Conservation (phyloP, 164 flowering plant genomes). For the Magnolia kwangsiensis region DNA sequence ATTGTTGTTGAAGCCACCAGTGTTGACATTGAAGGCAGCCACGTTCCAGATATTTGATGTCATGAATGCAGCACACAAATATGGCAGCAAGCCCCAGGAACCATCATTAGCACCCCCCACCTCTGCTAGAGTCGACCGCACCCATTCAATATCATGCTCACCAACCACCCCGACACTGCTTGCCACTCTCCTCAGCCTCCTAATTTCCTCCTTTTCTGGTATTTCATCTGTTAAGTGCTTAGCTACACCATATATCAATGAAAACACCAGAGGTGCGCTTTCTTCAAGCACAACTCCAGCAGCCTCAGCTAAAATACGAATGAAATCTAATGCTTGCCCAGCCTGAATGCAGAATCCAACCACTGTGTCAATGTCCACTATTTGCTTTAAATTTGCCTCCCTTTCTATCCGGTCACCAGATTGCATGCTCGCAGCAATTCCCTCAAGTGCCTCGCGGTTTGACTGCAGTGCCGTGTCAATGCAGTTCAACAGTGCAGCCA, state of each 20-base stretch:
- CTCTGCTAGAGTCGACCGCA: conserved; percentile 72
- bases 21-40: conserved; percentile 78
- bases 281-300: conserved; percentile 79
- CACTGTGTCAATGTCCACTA: conserved; percentile 82
- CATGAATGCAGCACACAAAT: conserved; percentile 79
- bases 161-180: conserved; percentile 48
- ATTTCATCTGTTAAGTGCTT: conserved; percentile 75
- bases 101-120: conserved; percentile 85
- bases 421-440: conserved; percentile 70
- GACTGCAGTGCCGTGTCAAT: conserved; percentile 84
- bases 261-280: conserved; percentile 77
- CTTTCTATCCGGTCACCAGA: conserved; percentile 72
- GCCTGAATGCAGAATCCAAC: conserved; percentile 93
- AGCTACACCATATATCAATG: conserved; percentile 60
- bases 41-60: conserved; percentile 80
- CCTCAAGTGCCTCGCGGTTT: conserved; percentile 84
- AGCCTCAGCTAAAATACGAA: conserved; percentile 73
- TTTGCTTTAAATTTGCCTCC: conserved; percentile 70
- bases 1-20: conserved; percentile 91
- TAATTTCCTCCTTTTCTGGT: conserved; percentile 76
- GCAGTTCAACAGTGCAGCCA: conserved; percentile 88
- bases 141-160: conserved; percentile 90
- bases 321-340: conserved; percentile 90
- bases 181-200: conserved; percentile 75
- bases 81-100: conserved; percentile 87